phyloP scores from a whole-genome alignment of 73 alveolate species.

The Paramecium tetraurelia region DNA sequence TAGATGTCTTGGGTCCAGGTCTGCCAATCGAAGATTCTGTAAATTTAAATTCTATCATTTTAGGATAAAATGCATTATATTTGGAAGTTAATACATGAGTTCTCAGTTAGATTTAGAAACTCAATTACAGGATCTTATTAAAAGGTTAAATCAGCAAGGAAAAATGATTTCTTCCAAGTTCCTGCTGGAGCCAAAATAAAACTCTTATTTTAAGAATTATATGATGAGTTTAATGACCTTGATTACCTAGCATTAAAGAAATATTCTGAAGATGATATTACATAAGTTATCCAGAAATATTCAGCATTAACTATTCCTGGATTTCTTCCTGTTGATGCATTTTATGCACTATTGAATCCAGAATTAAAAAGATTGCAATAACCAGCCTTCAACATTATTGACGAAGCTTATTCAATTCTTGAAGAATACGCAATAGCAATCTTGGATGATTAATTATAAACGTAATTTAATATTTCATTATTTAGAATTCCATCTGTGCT shows the following conservation, averaged over 20 bases:
- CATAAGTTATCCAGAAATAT: conserved; percentile 90
- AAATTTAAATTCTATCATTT: background rate
- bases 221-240: conserved; percentile 58
- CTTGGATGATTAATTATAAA: conserved; percentile 34
- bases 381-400: conserved; percentile 85
- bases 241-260: conserved; percentile 36
- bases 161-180: background rate
- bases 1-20: conserved; percentile 63
- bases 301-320: conserved; percentile 98
- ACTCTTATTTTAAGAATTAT: conserved; percentile 63
- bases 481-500: conserved; percentile 6
- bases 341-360: conserved; percentile 82
- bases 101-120: conserved; percentile 74
- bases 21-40: conserved; percentile 71
- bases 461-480: background rate
- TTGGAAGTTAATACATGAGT: conserved; percentile 79
- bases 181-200: conserved; percentile 74
- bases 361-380: conserved; percentile 79
- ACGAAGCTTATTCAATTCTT: conserved; percentile 78
- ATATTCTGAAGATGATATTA: conserved; percentile 87
- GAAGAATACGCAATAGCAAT: conserved; percentile 84
- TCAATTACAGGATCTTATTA: conserved; percentile 75
- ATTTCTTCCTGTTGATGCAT: conserved; percentile 96
- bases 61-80: conserved; percentile 88
- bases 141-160: conserved; percentile 52